Evolutionary conservation across 805 yeast genomes (phyloP).

Genomic region (Wickerhamomyces pijperi): DNA sequence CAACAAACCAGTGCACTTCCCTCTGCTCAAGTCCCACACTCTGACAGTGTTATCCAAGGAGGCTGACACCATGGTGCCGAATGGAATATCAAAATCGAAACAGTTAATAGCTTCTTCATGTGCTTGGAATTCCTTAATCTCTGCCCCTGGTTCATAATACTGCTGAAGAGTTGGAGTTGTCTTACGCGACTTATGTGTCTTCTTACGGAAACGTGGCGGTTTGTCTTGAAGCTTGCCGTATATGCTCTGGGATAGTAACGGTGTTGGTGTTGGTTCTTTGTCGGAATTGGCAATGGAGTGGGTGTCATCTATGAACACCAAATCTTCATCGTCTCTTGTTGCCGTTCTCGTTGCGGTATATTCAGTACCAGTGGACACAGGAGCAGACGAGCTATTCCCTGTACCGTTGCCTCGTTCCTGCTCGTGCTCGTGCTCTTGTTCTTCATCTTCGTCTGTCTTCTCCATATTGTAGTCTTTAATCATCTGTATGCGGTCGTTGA

Average conservation of each 20-base stretch:
- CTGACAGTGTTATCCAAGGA: slow-evolving; percentile 67
- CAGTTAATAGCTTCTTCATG: slow-evolving; percentile 44
- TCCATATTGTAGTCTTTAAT: slow-evolving; percentile 29
- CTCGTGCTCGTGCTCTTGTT: too few relatives aligned
- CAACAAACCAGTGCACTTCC: slow-evolving; percentile 36
- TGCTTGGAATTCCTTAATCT: slow-evolving; percentile 37
- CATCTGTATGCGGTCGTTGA: slow-evolving; percentile 32
- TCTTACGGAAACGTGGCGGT: slow-evolving; percentile 21
- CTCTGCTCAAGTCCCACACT: slow-evolving; percentile 71
- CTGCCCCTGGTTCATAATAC: slow-evolving; percentile 48
- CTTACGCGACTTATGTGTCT: slow-evolving; percentile 27
- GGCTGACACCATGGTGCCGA: slow-evolving; percentile 69
- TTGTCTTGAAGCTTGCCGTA: slow-evolving; percentile 30
- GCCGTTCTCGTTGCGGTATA: slow-evolving; percentile 3
- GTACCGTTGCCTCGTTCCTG: too few relatives aligned
- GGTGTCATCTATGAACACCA: slow-evolving; percentile 8
- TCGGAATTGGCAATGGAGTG: slow-evolving; percentile 4
- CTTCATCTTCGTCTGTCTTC: slow-evolving; percentile 16
- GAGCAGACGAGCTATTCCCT: slow-evolving; percentile 1
- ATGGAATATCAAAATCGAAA: slow-evolving; percentile 63
- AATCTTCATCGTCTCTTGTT: slow-evolving; percentile 2
- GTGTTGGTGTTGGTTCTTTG: slow-evolving; percentile 7
- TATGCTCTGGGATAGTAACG: slow-evolving; percentile 30
- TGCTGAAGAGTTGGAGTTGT: slow-evolving; percentile 56
- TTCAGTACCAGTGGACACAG: slow-evolving; percentile 5